Evolutionary conservation across 805 yeast species (phyloP).

Genomic region (Isabelozyma rhagii): DNA sequence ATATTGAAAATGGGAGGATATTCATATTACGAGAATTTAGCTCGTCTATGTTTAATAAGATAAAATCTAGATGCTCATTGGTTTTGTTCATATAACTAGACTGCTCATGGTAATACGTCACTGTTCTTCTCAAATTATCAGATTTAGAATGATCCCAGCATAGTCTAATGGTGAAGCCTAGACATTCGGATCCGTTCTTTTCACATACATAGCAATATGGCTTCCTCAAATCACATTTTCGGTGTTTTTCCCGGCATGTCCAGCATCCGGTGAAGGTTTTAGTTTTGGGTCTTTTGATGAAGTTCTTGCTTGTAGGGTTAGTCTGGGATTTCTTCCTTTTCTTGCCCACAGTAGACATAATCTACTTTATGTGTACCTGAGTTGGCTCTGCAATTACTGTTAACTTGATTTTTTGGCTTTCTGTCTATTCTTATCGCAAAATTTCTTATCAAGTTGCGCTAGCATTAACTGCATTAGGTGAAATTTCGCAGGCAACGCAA

Average conservation of each 20-base stretch:
- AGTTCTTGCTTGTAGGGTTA: neutral
- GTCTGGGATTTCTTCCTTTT: neutral
- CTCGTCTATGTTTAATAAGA: neutral
- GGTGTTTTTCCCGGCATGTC: conserved; percentile 1
- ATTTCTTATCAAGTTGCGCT: neutral
- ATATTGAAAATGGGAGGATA: neutral
- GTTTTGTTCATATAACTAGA: neutral
- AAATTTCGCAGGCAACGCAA: neutral
- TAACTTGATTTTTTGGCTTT: neutral
- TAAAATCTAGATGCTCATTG: neutral
- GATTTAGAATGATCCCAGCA: conserved; percentile 1
- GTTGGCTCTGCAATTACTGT: no score
- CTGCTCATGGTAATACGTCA: neutral
- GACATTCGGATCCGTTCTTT: neutral
- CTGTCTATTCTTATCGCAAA: neutral
- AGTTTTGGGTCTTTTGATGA: conserved; percentile 1
- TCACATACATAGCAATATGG: conserved; percentile 1
- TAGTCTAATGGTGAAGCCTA: neutral
- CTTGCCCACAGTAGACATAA: neutral
- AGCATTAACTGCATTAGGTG: neutral
- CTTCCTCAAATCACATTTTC: conserved; percentile 1
- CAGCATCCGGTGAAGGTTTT: conserved; percentile 1
- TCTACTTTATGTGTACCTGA: no score
- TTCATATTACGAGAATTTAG: neutral
- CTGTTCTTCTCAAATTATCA: neutral